Evolutionary conservation across 2,329 filamentous ascomycete species (phyloP).

Genomic region (Aspergillus proliferans): DNA sequence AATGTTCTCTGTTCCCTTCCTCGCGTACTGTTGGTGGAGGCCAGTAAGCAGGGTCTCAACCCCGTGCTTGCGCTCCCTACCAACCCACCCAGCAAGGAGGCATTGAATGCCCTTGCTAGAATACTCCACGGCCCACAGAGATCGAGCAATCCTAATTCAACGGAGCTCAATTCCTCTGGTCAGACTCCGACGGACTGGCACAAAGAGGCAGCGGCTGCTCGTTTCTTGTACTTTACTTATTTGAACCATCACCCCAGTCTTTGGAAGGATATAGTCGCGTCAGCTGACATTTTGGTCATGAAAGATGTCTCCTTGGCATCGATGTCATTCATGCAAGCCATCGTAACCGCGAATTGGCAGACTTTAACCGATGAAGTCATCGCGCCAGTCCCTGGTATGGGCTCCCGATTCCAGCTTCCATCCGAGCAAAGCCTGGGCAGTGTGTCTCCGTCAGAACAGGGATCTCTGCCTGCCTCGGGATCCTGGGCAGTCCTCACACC

Average conservation of each 20-base stretch:
- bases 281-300: slow-evolving; percentile 54
- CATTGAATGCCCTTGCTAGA: slow-evolving; percentile 48
- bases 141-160: slow-evolving; percentile 16
- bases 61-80: slow-evolving; percentile 48
- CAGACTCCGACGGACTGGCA: slow-evolving; percentile 34
- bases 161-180: slow-evolving; percentile 27
- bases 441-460: slow-evolving; percentile 29
- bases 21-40: slow-evolving; percentile 46
- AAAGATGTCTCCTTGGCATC: slow-evolving; percentile 52
- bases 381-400: slow-evolving; percentile 11
- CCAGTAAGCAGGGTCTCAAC: slow-evolving; percentile 30
- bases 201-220: slow-evolving; percentile 48
- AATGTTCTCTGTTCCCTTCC: slow-evolving; percentile 54
- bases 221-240: slow-evolving; percentile 51
- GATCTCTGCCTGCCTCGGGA: slow-evolving; percentile 39
- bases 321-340: slow-evolving; percentile 45
- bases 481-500: slow-evolving; percentile 49
- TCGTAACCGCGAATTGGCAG: slow-evolving; percentile 53
- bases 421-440: slow-evolving; percentile 34
- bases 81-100: slow-evolving; percentile 48
- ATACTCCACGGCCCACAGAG: slow-evolving; percentile 50
- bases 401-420: slow-evolving; percentile 32
- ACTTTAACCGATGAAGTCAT: slow-evolving; percentile 26
- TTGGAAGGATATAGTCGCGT: slow-evolving; percentile 47
- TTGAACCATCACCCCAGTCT: slow-evolving; percentile 45